Conservation (phyloP, 169 alveolate species). For the Besnoitia besnoiti region DNA sequence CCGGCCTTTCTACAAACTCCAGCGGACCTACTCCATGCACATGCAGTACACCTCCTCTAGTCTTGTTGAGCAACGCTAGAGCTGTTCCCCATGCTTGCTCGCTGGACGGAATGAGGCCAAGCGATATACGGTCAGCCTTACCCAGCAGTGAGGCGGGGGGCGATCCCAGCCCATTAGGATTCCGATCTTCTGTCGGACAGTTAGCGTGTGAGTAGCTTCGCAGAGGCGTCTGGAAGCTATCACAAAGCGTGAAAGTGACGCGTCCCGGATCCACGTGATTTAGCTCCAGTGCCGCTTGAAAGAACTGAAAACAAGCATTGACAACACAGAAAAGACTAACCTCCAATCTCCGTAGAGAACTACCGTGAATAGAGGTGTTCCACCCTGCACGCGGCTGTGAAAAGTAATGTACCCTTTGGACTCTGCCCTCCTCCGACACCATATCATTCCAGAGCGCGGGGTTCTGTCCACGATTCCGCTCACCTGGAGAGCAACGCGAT, state of each 20-base stretch:
- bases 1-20: constrained; percentile 14
- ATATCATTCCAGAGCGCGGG: no score
- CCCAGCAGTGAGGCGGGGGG: constrained; percentile 50
- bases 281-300: background rate
- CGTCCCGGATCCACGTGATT: constrained; percentile 34
- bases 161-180: background rate
- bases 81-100: constrained; percentile 79
- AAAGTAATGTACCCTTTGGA: background rate
- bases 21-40: constrained; percentile 72
- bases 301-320: constrained; percentile 6
- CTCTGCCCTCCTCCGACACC: background rate
- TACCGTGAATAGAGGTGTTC: no score
- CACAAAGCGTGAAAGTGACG: constrained; percentile 25
- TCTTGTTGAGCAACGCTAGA: constrained; percentile 66
- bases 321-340: no score
- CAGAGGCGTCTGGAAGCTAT: constrained; percentile 17
- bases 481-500: constrained; percentile 69
- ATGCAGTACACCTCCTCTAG: constrained; percentile 77
- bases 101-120: constrained; percentile 80
- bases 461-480: background rate
- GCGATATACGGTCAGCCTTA: constrained; percentile 71
- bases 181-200: background rate
- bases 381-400: no score
- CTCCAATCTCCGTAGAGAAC: no score
- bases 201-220: background rate